phyloP scores from a whole-genome alignment of 2,329 filamentous ascomycete genomes.

The Microcyclosporella mali region DNA sequence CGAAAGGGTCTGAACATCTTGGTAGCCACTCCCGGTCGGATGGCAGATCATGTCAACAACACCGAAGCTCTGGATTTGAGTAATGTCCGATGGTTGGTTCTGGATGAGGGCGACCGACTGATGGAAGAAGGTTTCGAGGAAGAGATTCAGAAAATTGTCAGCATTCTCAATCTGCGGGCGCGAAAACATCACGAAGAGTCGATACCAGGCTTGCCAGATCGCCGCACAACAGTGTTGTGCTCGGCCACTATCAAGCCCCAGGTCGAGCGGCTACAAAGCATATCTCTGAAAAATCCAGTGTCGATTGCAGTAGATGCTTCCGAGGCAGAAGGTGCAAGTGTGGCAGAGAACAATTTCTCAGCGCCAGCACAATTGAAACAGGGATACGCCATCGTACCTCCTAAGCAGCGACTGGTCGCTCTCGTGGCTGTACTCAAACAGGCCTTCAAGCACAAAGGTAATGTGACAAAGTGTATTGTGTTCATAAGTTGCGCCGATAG shows the following conservation, averaged over 20 bases:
- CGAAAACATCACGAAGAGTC: conserved; percentile 55
- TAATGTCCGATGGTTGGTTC: conserved; percentile 84
- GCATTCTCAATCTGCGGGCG: conserved; percentile 63
- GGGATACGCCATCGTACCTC: conserved; percentile 76
- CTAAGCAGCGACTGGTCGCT: conserved; percentile 85
- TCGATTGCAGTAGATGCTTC: conserved; percentile 69
- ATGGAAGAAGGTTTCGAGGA: conserved; percentile 98
- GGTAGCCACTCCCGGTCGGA: conserved; percentile 84
- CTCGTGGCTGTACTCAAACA: conserved; percentile 78
- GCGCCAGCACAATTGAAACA: conserved; percentile 93
- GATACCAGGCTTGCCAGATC: conserved; percentile 61
- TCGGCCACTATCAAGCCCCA: conserved; percentile 98
- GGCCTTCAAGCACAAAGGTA: conserved; percentile 79
- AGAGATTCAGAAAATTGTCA: conserved; percentile 81
- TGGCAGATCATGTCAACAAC: conserved; percentile 87
- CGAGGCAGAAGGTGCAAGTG: conserved; percentile 38
- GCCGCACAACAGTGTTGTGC: conserved; percentile 82
- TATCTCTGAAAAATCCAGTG: conserved; percentile 86
- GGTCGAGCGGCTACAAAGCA: conserved; percentile 86
- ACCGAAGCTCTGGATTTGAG: conserved; percentile 84
- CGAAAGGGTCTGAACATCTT: conserved; percentile 93
- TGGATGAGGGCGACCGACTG: conserved; percentile 94
- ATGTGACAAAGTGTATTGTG: conserved; percentile 92
- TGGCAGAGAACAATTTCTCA: conserved; percentile 56
- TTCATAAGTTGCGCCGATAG: conserved; percentile 97